A percentile compares a stretch with the other conserved stretches of the same genome.
Evolutionary conservation across 495 filamentous ascomycete genomes (phyloP).

Genomic region (Hypoxylon fuscum): DNA sequence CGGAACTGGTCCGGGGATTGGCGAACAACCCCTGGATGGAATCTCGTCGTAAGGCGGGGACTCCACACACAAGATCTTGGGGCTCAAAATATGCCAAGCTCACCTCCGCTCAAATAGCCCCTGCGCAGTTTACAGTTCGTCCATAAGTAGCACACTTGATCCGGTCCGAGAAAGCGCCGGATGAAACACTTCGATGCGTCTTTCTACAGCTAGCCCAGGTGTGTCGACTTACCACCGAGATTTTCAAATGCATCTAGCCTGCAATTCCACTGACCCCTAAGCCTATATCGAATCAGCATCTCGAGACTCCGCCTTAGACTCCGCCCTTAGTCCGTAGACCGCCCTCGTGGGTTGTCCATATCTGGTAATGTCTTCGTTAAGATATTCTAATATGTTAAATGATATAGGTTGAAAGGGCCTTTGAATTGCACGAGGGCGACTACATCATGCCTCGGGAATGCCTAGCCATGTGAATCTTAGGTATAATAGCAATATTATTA

Average conservation of each 20-base stretch:
- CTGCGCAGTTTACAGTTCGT: not conserved
- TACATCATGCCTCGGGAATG: not conserved
- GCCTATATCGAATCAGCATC: constrained; percentile 13
- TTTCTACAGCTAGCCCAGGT: not conserved
- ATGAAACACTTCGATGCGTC: constrained; percentile 19
- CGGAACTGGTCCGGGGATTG: constrained; percentile 1
- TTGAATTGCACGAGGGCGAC: not conserved
- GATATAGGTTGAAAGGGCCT: too few relatives aligned
- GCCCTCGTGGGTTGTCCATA: constrained; percentile 1
- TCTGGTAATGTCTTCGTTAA: constrained; percentile 1
- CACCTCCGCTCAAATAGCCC: constrained; percentile 6
- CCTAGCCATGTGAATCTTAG: not conserved
- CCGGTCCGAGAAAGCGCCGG: constrained; percentile 36
- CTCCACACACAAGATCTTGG: constrained; percentile 29
- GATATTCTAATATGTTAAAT: too few relatives aligned
- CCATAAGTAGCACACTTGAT: too few relatives aligned
- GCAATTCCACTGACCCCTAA: constrained; percentile 2
- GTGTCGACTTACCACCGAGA: constrained; percentile 1
- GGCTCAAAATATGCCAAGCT: constrained; percentile 18
- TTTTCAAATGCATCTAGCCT: not conserved
- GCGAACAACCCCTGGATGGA: not conserved
- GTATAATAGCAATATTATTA: constrained; percentile 26
- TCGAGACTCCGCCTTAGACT: constrained; percentile 21
- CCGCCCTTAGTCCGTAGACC: constrained; percentile 15
- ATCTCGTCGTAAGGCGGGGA: constrained; percentile 11